These are phyloP conservation scores for Corrigiola litoralis DNA, from an alignment of 179 eudicot species.

Conservation along the genomic window DNA sequence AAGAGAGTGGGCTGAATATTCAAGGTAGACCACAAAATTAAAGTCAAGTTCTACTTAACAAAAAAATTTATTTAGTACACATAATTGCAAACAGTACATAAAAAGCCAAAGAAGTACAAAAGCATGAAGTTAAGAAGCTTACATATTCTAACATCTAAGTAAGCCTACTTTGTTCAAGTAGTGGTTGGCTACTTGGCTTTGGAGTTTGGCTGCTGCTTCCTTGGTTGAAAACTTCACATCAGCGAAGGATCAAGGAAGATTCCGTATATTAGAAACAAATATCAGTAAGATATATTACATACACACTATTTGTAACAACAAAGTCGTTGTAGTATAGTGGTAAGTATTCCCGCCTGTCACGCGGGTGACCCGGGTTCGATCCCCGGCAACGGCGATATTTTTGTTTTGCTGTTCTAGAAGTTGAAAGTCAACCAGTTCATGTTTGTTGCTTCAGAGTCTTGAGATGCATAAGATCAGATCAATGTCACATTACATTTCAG, in stretches of 20 bases:
- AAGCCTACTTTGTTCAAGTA: background rate
- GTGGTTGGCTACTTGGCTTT: background rate
- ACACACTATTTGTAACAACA: background rate
- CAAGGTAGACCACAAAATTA: too few species aligned
- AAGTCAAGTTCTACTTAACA: background rate
- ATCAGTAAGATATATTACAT: background rate
- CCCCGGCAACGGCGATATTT: conserved; percentile 90
- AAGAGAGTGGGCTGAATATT: background rate
- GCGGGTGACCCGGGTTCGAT: conserved; percentile 99
- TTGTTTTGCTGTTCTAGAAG: background rate
- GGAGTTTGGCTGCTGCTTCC: background rate
- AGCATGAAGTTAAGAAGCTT: too few species aligned
- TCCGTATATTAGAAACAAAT: fast-evolving
- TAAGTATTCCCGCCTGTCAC: conserved; percentile 99
- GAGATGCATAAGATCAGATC: too few species aligned
- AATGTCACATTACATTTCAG: too few species aligned
- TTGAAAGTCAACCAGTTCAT: background rate
- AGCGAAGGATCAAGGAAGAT: background rate
- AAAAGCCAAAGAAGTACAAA: too few species aligned
- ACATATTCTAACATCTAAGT: too few species aligned
- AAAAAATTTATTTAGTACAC: too few species aligned
- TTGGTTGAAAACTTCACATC: too few species aligned
- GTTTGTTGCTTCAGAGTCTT: too few species aligned
- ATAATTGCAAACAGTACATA: too few species aligned
- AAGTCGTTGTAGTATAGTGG: conserved; percentile 99